A percentile compares a stretch with the other conserved stretches of the same genome.
phyloP scores from a whole-genome alignment of 805 yeast species.

The Wickerhamomyces subpelliculosus region DNA sequence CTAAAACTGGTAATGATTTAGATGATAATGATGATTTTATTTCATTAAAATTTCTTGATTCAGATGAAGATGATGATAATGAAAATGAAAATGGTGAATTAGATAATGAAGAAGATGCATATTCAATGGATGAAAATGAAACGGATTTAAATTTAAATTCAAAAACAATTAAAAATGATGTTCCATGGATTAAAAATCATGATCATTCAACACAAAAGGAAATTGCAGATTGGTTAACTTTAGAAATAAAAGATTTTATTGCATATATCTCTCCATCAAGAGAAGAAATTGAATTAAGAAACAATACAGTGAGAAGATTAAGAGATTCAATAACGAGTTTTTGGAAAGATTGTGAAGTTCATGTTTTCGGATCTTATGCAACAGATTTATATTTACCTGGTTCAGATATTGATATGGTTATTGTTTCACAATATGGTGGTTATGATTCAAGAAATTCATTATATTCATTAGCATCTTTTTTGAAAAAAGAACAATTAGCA shows the following conservation, averaged over 20 bases:
- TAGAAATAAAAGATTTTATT: constrained; percentile 80
- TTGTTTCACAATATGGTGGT: constrained; percentile 54
- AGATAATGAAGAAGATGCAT: constrained; percentile 20
- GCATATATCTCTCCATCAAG: constrained; percentile 80
- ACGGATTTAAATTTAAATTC: constrained; percentile 7
- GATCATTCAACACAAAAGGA: constrained; percentile 74
- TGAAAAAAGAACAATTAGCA: constrained; percentile 58
- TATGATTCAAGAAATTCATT: constrained; percentile 57
- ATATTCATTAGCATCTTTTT: constrained; percentile 64
- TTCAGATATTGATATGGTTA: constrained; percentile 92
- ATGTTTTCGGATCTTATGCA: constrained; percentile 91
- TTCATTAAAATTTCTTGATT: constrained; percentile 29
- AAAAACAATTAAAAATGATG: constrained; percentile 20
- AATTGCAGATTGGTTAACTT: constrained; percentile 79
- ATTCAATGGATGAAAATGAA: constrained; percentile 21
- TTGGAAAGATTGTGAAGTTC: constrained; percentile 77
- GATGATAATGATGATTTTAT: constrained; percentile 36
- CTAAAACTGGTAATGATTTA: constrained; percentile 19
- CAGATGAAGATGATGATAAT: constrained; percentile 22
- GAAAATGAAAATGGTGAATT: constrained; percentile 9
- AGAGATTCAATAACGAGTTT: constrained; percentile 42
- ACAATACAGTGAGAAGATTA: constrained; percentile 53
- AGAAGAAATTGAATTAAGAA: constrained; percentile 63
- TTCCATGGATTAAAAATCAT: constrained; percentile 74
- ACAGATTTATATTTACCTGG: constrained; percentile 92